phyloP scores from a whole-genome alignment of 176 grass and related monocot species.

The Zoysia pacifica region DNA sequence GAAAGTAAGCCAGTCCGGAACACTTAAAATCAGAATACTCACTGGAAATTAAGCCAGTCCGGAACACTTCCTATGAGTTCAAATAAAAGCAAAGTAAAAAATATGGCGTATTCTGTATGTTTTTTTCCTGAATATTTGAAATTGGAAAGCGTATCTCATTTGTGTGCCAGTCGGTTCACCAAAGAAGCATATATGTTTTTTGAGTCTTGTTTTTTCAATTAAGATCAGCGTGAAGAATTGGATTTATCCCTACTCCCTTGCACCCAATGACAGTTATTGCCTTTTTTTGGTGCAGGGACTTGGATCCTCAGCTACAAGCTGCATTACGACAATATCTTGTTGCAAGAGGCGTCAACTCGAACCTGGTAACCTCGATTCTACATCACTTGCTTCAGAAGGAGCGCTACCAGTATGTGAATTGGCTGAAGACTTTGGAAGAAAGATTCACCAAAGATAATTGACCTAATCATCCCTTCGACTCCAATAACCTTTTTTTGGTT shows the following conservation, averaged over 20 bases:
- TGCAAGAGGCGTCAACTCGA: conserved; percentile 56
- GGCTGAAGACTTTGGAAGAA: conserved; percentile 54
- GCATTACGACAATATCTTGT: conserved; percentile 53
- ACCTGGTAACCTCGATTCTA: conserved; percentile 48
- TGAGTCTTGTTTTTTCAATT: background rate
- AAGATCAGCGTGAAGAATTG: background rate
- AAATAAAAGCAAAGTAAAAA: background rate
- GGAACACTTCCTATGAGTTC: background rate
- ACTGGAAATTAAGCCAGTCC: background rate
- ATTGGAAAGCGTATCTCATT: background rate
- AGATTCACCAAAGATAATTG: conserved; percentile 43
- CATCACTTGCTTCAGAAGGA: conserved; percentile 68
- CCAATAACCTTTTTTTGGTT: background rate
- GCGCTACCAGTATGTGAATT: conserved; percentile 62
- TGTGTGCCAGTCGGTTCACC: background rate
- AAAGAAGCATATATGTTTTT: background rate
- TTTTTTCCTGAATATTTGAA: background rate
- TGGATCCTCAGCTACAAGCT: conserved; percentile 58
- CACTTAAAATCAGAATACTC: too few species aligned
- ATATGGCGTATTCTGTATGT: background rate
- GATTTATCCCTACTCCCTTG: background rate
- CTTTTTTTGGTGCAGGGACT: conserved; percentile 45
- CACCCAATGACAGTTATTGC: conserved; percentile 5
- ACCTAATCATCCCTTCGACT: background rate
- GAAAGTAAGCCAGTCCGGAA: background rate